Conservation (phyloP, 2,329 filamentous ascomycete species). For the Onygenales sp. region DNA sequence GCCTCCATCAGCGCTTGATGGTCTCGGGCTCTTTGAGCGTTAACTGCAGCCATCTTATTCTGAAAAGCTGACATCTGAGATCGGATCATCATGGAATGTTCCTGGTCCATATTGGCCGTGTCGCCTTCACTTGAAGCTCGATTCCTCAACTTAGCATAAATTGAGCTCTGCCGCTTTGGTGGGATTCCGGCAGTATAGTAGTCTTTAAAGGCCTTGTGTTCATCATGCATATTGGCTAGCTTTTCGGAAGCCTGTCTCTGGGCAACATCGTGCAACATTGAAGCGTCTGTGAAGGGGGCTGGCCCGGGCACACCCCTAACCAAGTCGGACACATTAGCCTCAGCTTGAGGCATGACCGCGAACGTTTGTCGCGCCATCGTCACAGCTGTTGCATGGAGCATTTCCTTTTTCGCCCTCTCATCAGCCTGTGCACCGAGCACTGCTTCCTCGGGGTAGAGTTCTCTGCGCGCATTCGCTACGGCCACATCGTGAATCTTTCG, state of each 20-base stretch:
- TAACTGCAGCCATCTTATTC: conserved; percentile 55
- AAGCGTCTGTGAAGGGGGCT: conserved; percentile 9
- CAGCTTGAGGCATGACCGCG: conserved; percentile 51
- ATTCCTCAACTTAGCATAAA: conserved; percentile 42
- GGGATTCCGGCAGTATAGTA: conserved; percentile 56
- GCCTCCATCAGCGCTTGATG: conserved; percentile 61
- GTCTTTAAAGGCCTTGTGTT: conserved; percentile 56
- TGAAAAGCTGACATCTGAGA: conserved; percentile 66
- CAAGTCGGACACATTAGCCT: conserved; percentile 34
- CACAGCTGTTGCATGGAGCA: conserved; percentile 66
- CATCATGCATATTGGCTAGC: conserved; percentile 64
- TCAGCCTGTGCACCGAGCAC: conserved; percentile 60
- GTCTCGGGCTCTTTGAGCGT: conserved; percentile 60
- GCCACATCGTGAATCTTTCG: conserved; percentile 53
- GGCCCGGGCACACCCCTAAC: not conserved
- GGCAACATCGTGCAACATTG: conserved; percentile 64
- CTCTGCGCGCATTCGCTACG: conserved; percentile 55
- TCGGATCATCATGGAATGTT: conserved; percentile 58
- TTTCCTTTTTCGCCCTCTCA: conserved; percentile 59
- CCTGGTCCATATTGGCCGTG: conserved; percentile 50
- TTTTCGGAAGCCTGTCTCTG: conserved; percentile 72
- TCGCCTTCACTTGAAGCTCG: conserved; percentile 55
- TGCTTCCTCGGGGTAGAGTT: conserved; percentile 67
- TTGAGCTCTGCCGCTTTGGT: conserved; percentile 34
- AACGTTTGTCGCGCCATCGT: conserved; percentile 83